Percentiles rank a stretch among this genome's conserved stretches.
Evolutionary conservation across 2,329 filamentous ascomycete species (phyloP).

Genomic region (Fulvia fulva): DNA sequence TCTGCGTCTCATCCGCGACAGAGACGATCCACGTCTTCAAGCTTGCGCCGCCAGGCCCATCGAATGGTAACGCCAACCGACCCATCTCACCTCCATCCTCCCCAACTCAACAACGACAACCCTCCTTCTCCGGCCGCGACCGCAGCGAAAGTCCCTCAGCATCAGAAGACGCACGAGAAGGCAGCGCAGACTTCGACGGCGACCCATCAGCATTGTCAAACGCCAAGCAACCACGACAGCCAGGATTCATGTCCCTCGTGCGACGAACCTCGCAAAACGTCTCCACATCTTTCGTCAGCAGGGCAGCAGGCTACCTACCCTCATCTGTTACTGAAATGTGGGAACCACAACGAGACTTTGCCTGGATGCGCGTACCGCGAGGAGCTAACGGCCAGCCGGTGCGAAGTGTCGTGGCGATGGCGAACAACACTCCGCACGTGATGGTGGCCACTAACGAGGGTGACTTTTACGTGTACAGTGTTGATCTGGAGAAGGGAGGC

Average conservation of each 20-base stretch:
- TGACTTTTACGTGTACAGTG: slow-evolving; percentile 89
- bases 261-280: slow-evolving; percentile 94
- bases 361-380: slow-evolving; percentile 89
- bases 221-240: slow-evolving; percentile 50
- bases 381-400: slow-evolving; percentile 52
- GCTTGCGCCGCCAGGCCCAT: slow-evolving; percentile 50
- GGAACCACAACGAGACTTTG: slow-evolving; percentile 93
- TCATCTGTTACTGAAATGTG: slow-evolving; percentile 95
- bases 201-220: slow-evolving; percentile 22
- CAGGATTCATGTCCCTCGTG: slow-evolving; percentile 83
- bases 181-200: slow-evolving; percentile 38
- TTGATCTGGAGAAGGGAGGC: slow-evolving; percentile 90
- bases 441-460: slow-evolving; percentile 98
- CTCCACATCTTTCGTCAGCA: slow-evolving; percentile 80
- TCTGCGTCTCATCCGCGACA: slow-evolving; percentile 93
- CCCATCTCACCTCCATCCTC: slow-evolving; percentile 27
- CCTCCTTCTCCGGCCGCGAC: slow-evolving; percentile 27
- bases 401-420: slow-evolving; percentile 95
- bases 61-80: slow-evolving; percentile 16
- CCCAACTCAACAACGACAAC: slow-evolving; percentile 17
- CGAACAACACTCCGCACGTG: slow-evolving; percentile 86
- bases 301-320: slow-evolving; percentile 86
- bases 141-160: slow-evolving; percentile 40
- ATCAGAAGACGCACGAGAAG: slow-evolving; percentile 29
- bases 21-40: slow-evolving; percentile 98